Percentiles rank a stretch among this genome's conserved stretches.
Conservation (phyloP, 1,284 basidiomycete genomes). For the Papiliotrema terrestris region DNA sequence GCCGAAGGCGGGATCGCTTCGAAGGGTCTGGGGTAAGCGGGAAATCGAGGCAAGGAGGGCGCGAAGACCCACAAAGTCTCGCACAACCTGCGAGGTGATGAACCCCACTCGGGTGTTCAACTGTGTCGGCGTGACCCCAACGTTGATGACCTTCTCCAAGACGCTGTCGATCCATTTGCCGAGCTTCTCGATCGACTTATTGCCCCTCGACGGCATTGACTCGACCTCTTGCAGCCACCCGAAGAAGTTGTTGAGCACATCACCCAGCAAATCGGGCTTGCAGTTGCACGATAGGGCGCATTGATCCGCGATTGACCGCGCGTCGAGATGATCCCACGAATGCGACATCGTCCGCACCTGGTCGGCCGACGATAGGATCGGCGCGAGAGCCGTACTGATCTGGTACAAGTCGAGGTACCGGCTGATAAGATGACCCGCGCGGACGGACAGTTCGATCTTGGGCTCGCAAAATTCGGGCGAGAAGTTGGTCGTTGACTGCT, state of each 20-base stretch:
- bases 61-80: constrained; percentile 29
- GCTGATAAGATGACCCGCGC: constrained; percentile 33
- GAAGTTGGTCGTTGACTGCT: constrained; percentile 18
- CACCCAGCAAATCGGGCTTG: constrained; percentile 19
- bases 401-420: constrained; percentile 39
- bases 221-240: constrained; percentile 27
- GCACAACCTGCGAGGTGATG: constrained; percentile 39
- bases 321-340: constrained; percentile 35
- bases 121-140: not conserved
- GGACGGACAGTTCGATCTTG: constrained; percentile 29
- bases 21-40: constrained; percentile 25
- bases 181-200: constrained; percentile 14
- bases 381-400: constrained; percentile 28
- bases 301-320: constrained; percentile 25
- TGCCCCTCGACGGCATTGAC: constrained; percentile 2
- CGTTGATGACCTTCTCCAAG: not conserved
- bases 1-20: constrained; percentile 36
- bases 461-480: constrained; percentile 21
- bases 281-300: constrained; percentile 30
- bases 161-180: constrained; percentile 18
- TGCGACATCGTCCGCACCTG: constrained; percentile 27
- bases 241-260: constrained; percentile 21
- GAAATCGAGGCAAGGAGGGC: not conserved
- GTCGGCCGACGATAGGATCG: constrained; percentile 28
- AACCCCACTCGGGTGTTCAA: constrained; percentile 30